Evolutionary conservation across 164 flowering plant species (phyloP).

Genomic region (Stephania yunnanensis): DNA sequence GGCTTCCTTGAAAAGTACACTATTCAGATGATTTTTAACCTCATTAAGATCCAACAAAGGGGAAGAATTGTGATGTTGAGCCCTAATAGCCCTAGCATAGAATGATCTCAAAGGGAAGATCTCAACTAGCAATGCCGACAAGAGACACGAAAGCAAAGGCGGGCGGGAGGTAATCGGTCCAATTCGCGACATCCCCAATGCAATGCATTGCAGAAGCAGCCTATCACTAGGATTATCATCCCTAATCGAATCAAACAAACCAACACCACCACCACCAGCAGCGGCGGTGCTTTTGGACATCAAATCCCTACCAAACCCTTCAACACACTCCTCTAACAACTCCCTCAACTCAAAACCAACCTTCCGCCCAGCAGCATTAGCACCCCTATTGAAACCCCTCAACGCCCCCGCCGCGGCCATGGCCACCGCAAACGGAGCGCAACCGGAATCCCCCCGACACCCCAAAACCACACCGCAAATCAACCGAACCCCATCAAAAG

Average conservation of each 20-base stretch:
- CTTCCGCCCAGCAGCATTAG: conserved; percentile 22
- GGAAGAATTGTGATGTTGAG: conserved; percentile 12
- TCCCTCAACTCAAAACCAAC: conserved; percentile 29
- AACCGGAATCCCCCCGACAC: conserved; percentile 15
- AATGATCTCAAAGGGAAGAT: conserved; percentile 54
- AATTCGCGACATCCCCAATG: conserved; percentile 63
- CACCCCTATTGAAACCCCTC: conserved; percentile 46
- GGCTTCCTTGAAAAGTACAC: conserved; percentile 71
- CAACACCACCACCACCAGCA: background rate
- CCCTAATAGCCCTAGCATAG: conserved; percentile 28
- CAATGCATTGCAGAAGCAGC: conserved; percentile 54
- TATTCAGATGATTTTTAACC: conserved; percentile 47
- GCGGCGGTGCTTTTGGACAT: conserved; percentile 23
- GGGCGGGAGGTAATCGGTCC: conserved; percentile 41
- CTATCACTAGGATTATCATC: conserved; percentile 22
- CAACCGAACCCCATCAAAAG: conserved; percentile 34
- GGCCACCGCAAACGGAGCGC: conserved; percentile 46
- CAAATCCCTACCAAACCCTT: conserved; percentile 37
- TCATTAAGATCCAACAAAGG: conserved; percentile 16
- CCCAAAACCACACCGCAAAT: conserved; percentile 27
- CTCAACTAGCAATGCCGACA: conserved; percentile 56
- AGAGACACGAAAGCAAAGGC: conserved; percentile 49
- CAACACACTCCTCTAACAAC: conserved; percentile 52
- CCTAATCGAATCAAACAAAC: conserved; percentile 4
- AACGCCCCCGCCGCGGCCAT: conserved; percentile 78